Evolutionary conservation across 192 early-diverging fungal genomes (phyloP).

Genomic region (Chytriomyces sp.): DNA sequence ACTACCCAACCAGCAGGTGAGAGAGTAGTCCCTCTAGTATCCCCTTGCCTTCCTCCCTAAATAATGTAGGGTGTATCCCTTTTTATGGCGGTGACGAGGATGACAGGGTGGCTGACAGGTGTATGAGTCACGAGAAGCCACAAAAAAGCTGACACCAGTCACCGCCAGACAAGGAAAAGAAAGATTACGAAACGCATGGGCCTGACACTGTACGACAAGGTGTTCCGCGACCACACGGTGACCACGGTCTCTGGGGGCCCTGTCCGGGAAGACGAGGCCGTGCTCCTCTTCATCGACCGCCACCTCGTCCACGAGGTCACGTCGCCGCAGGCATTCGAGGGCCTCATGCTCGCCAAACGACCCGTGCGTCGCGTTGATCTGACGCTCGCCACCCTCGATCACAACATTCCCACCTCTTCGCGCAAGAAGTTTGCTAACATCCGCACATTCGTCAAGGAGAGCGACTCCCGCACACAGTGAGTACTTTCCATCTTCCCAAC

Average conservation of each 20-base stretch:
- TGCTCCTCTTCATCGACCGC: constrained; percentile 71
- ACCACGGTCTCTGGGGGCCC: constrained; percentile 34
- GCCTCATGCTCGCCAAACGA: constrained; percentile 58
- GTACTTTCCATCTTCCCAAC: too few species aligned
- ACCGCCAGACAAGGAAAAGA: background rate
- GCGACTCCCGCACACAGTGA: constrained; percentile 63
- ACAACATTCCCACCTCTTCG: constrained; percentile 62
- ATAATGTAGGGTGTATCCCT: too few species aligned
- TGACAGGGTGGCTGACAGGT: too few species aligned
- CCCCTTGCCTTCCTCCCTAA: too few species aligned
- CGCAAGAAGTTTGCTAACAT: constrained; percentile 55
- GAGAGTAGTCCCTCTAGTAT: too few species aligned
- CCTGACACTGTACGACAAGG: constrained; percentile 71
- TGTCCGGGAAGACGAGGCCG: constrained; percentile 52
- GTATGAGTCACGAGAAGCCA: background rate
- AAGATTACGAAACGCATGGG: background rate
- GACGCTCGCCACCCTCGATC: constrained; percentile 73
- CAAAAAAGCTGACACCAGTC: background rate
- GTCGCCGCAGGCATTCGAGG: constrained; percentile 68
- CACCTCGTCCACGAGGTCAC: constrained; percentile 75
- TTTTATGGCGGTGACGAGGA: too few species aligned
- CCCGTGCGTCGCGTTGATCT: constrained; percentile 62
- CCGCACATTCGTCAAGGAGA: constrained; percentile 62
- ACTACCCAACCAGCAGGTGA: too few species aligned
- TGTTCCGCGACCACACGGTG: constrained; percentile 65